Conservation (phyloP, 768 basidiomycete species). For the Podaxis sp. region DNA sequence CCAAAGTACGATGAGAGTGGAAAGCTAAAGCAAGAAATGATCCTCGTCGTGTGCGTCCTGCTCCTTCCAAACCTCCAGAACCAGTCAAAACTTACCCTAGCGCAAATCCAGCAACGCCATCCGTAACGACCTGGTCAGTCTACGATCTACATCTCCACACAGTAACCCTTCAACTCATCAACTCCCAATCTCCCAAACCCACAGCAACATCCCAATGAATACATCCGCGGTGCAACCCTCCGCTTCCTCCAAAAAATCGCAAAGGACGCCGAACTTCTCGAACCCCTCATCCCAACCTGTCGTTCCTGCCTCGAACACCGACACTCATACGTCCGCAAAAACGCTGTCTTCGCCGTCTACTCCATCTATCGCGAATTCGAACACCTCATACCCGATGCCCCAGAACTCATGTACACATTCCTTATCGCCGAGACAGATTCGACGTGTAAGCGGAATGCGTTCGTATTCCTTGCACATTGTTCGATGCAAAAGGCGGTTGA, state of each 20-base stretch:
- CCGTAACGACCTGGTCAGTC: slow-evolving; percentile 89
- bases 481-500: slow-evolving; percentile 91
- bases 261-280: slow-evolving; percentile 89
- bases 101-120: slow-evolving; percentile 76
- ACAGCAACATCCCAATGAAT: slow-evolving; percentile 99
- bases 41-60: slow-evolving; percentile 85
- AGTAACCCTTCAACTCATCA: slow-evolving; percentile 1
- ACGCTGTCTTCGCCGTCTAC: slow-evolving; percentile 95
- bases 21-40: slow-evolving; percentile 99
- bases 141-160: not conserved
- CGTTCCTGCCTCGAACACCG: slow-evolving; percentile 95
- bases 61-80: not conserved
- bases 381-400: slow-evolving; percentile 92
- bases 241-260: slow-evolving; percentile 95
- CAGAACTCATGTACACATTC: slow-evolving; percentile 95
- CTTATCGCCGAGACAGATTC: slow-evolving; percentile 93
- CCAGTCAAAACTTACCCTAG: slow-evolving; percentile 5
- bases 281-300: slow-evolving; percentile 93
- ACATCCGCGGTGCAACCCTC: slow-evolving; percentile 96
- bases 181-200: slow-evolving; percentile 13
- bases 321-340: slow-evolving; percentile 97
- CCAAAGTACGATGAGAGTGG: slow-evolving; percentile 97
- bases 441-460: slow-evolving; percentile 96
- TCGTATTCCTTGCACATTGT: slow-evolving; percentile 87
- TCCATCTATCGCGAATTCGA: slow-evolving; percentile 95